Conservation (phyloP, 108 stramenopile species). For the Aurantiochytrium sp. region DNA sequence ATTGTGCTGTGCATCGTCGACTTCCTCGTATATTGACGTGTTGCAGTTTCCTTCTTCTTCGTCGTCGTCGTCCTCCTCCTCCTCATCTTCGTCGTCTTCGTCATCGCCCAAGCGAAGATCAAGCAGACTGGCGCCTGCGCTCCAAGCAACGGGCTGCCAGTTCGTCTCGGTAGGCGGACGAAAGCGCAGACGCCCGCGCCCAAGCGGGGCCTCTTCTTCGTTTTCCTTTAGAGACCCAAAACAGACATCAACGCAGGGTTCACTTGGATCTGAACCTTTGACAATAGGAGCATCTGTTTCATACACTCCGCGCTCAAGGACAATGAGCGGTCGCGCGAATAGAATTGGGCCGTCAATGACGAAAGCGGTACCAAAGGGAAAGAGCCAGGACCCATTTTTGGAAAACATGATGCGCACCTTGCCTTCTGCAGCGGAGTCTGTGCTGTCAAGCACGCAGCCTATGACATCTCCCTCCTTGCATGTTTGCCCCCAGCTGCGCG, state of each 20-base stretch:
- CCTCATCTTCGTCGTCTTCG: not conserved
- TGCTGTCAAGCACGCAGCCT: not conserved
- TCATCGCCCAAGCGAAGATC: not conserved
- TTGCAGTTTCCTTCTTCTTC: not conserved
- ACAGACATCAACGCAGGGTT: not conserved
- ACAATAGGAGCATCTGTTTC: not conserved
- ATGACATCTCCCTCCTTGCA: not conserved
- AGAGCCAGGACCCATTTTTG: not conserved
- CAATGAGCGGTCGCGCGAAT: not conserved
- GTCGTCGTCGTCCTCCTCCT: not conserved
- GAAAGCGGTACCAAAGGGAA: not conserved
- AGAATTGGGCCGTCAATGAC: not conserved
- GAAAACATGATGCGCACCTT: not conserved
- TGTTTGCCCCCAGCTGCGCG: not conserved
- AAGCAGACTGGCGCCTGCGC: not conserved
- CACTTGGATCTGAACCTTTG: not conserved
- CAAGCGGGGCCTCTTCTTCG: not conserved
- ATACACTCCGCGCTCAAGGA: not conserved
- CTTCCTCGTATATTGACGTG: too few relatives aligned
- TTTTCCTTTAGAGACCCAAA: not conserved
- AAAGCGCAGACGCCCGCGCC: not conserved
- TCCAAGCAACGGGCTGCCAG: constrained; percentile 4
- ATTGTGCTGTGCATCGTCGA: too few relatives aligned
- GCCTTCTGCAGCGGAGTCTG: not conserved
- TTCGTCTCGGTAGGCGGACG: not conserved